A percentile compares a stretch with the other conserved stretches of the same genome.
Conservation (phyloP, 208 protist genomes). For the Leishmania tropica region DNA sequence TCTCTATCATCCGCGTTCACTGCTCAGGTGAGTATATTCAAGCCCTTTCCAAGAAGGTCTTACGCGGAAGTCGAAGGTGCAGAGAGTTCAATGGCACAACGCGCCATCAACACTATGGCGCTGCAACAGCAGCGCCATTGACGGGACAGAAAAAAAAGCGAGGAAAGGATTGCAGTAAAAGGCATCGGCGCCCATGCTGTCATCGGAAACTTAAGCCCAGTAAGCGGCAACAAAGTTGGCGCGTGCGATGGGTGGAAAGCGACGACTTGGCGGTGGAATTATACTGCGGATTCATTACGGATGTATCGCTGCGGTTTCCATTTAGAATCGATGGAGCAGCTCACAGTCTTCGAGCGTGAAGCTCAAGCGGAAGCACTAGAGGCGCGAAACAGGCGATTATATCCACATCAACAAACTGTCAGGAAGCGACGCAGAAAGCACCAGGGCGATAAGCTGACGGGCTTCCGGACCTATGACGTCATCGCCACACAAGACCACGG, state of each 20-base stretch:
- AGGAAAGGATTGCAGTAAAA: not conserved
- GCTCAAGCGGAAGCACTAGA: not conserved
- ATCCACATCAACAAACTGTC: constrained; percentile 14
- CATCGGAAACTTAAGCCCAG: not conserved
- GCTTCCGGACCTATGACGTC: not conserved
- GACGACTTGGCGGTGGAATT: not conserved
- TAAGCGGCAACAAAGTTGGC: not conserved
- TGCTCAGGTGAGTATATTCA: not conserved
- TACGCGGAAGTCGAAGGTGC: not conserved
- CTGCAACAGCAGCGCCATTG: not conserved
- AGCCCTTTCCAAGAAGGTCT: not conserved
- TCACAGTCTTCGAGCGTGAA: not conserved
- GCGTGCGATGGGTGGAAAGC: not conserved
- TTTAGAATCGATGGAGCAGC: not conserved
- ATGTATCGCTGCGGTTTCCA: not conserved
- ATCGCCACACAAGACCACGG: constrained; percentile 14
- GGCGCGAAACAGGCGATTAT: not conserved
- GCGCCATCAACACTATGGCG: not conserved
- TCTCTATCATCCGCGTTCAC: not conserved
- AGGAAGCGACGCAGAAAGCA: constrained; percentile 14
- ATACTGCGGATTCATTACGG: too few relatives aligned
- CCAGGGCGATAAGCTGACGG: constrained; percentile 3
- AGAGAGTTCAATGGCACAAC: not conserved
- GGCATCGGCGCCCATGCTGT: not conserved
- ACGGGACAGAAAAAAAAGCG: not conserved